Conservation (phyloP, 2,329 filamentous ascomycete genomes). For the Simplicillium aogashimaense region DNA sequence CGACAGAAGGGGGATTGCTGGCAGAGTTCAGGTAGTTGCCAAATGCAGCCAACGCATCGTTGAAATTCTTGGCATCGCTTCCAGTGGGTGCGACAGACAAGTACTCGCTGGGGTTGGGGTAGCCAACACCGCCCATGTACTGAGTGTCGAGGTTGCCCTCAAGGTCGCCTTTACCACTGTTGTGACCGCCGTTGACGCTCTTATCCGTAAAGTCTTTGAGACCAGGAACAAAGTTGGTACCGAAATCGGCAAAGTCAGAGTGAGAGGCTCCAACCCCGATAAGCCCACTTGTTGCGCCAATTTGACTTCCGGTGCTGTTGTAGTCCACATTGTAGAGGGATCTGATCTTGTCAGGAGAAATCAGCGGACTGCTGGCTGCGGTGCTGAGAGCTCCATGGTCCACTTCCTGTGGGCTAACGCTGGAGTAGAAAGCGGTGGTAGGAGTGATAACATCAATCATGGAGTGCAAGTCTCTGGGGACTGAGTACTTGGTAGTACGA, state of each 20-base stretch:
- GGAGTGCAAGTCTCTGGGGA: not conserved
- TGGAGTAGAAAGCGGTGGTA: not conserved
- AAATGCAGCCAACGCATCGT: too few relatives aligned
- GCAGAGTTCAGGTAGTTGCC: too few relatives aligned
- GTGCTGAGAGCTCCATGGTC: not conserved
- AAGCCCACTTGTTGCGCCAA: not conserved
- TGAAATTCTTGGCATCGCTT: conserved; percentile 3
- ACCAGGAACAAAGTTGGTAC: not conserved
- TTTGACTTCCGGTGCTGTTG: not conserved
- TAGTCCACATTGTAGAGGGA: not conserved
- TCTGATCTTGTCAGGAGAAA: not conserved
- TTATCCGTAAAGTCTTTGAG: conserved; percentile 6
- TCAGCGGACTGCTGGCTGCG: not conserved
- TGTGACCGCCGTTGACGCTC: conserved; percentile 4
- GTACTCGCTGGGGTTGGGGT: conserved; percentile 8
- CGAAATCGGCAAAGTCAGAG: not conserved
- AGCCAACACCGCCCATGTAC: conserved; percentile 3
- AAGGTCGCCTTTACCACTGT: conserved; percentile 3
- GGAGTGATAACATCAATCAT: not conserved
- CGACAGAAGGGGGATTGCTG: too few relatives aligned
- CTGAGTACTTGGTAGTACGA: not conserved
- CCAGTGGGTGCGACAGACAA: too few relatives aligned
- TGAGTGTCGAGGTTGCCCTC: conserved; percentile 11
- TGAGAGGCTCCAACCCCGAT: not conserved
- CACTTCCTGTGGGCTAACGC: not conserved